Evolutionary conservation across 192 early-diverging fungal genomes (phyloP), one percentile per base, ranked within the genome.

Genomic region (Umbelopsis sp.): DNA sequence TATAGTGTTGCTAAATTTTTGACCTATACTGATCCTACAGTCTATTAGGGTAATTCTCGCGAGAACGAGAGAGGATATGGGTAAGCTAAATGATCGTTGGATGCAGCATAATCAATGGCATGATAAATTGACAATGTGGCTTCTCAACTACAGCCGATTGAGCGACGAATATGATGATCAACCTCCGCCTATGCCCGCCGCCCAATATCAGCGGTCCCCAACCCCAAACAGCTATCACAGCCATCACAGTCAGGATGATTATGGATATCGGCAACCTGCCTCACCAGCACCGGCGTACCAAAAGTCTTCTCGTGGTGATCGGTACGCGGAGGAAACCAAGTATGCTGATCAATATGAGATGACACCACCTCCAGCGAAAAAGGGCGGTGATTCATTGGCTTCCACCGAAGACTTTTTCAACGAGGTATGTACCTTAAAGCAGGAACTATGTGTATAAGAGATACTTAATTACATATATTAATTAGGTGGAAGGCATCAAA

Each of bases 401-500:
- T 67, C 78, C 4, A 80, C 69, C 13, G 74, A 80, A 52, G 74
- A 45, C 12, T 80, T 80, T 18, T 80, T 80, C 44, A 48, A 52
- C 27, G 78, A 76, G 69, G 78, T 78, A 73, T 46, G 25, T 44
- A 67, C 46, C 41, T 2, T 66, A 11, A 49, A 4, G 18, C 55
- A 61, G 30, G 4, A 4, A 4, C 27, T 11, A 16, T 1, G 11
- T 15, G 8, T 30, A 1, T 33, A 25, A 2, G 8, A 16, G 18
- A 46, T 61, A 16, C n/a, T 47, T 16, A 47, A 6, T 22, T n/a
- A 27, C 20, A 18, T 8, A 2, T 27, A 20, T 20, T 8, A 18
- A 46, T 49, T 58, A 78, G 76, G 68, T 79, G 23, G 78, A 80
- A 64, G 74, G 64, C 50, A 66, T 76, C 21, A 80, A 80, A 46